These are phyloP conservation scores for Elaeagnus macrophylla DNA, from an alignment of 306 rosid genomes.

Conservation along the genomic window DNA sequence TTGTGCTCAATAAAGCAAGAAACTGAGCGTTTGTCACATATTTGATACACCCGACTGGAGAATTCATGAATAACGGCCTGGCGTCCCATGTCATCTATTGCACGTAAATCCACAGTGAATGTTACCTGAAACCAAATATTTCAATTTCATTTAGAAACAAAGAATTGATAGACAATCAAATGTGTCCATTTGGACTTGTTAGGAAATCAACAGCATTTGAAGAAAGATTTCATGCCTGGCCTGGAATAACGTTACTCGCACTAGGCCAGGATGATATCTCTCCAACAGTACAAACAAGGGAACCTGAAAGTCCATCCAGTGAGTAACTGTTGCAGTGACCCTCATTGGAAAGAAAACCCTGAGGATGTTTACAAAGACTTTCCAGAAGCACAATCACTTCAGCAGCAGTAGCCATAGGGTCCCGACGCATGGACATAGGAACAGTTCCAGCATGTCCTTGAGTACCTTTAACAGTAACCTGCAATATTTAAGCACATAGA, in stretches of 20 bases:
- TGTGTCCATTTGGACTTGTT: constrained; percentile 1
- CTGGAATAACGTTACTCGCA: constrained; percentile 97
- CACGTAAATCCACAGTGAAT: constrained; percentile 78
- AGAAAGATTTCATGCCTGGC: constrained; percentile 70
- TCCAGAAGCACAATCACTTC: constrained; percentile 68
- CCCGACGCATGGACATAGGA: constrained; percentile 93
- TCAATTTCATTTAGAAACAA: constrained; percentile 1
- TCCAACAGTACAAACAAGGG: constrained; percentile 94
- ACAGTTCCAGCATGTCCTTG: constrained; percentile 98
- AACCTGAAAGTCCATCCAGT: constrained; percentile 61
- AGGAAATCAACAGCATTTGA: constrained; percentile 13
- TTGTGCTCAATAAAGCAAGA: constrained; percentile 72
- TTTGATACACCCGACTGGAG: constrained; percentile 55
- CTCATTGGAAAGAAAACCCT: constrained; percentile 56
- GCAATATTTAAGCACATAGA: constrained; percentile 15
- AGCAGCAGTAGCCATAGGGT: constrained; percentile 83
- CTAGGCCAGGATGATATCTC: constrained; percentile 99
- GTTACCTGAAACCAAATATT: constrained; percentile 51
- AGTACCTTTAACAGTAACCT: constrained; percentile 86
- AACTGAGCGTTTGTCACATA: constrained; percentile 78
- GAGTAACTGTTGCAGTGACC: constrained; percentile 53
- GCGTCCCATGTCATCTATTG: constrained; percentile 79
- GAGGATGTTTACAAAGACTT: constrained; percentile 74
- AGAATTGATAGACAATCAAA: background rate
- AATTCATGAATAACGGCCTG: constrained; percentile 76